These are phyloP conservation scores for Strombidium stylifer DNA, from an alignment of 73 alveolate species.

Conservation along the genomic window DNA sequence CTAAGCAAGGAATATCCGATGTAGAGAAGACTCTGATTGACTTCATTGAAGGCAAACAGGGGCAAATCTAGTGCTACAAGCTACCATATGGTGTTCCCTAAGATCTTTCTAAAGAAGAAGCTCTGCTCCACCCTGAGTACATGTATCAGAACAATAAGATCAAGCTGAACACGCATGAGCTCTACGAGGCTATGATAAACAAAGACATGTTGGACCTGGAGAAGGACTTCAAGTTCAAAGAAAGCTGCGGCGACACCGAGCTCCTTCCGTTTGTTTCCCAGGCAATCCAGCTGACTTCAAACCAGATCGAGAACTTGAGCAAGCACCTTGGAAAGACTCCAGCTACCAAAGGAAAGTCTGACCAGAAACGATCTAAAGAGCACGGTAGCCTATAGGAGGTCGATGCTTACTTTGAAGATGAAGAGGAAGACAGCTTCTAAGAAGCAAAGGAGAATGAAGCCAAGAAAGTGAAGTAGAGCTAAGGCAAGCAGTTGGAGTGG, in stretches of 20 bases:
- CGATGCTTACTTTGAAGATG: neutral
- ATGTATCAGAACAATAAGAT: neutral
- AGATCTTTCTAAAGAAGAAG: too few species aligned
- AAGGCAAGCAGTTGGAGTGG: neutral
- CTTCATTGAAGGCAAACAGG: too few species aligned
- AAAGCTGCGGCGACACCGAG: conserved; percentile 11
- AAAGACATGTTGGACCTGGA: conserved; percentile 1
- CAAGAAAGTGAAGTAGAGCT: conserved; percentile 9
- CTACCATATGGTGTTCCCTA: too few species aligned
- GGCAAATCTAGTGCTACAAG: too few species aligned
- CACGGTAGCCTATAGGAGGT: too few species aligned
- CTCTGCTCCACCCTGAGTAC: too few species aligned
- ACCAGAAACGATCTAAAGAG: too few species aligned
- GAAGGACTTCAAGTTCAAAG: conserved; percentile 1
- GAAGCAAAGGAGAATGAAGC: neutral
- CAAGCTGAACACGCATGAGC: neutral
- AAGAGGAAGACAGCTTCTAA: conserved; percentile 12
- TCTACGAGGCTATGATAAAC: neutral
- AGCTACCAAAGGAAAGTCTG: too few species aligned
- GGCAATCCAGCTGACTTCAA: conserved; percentile 24
- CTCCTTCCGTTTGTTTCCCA: conserved; percentile 27
- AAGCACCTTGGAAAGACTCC: neutral
- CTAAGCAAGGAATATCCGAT: too few species aligned
- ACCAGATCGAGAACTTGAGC: conserved; percentile 15
- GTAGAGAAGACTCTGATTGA: too few species aligned